Base-by-base conservation (phyloP, 148 eudicot species). In the Camellia japonica region DNA sequence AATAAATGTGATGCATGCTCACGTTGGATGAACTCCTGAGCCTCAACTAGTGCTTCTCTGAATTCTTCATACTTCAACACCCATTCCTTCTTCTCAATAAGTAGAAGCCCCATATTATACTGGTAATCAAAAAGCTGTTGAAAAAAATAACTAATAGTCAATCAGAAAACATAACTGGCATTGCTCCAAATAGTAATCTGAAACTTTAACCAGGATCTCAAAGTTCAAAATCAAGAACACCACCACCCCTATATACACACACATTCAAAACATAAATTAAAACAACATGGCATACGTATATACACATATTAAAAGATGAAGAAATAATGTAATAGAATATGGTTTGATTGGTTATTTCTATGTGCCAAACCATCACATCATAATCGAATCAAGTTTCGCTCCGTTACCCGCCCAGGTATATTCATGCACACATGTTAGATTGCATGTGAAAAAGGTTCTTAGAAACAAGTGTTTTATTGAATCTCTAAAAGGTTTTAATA, bases 71-170 rank as follows among this genome's bases (percentile, higher is more conserved):
- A 76, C 68, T 87, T 90, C 43, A 84, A 79, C 75, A 62, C 81
- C 88, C 92, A 87, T 77, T 89, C 82, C 55, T 92, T 82, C 76
- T 91, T 97, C 86, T 97, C 95, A 41, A 97, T 85, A 74, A 97
- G 87, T 16, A 97, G 86, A 73, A 94, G 86, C 16, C 98, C 99
- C 99, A 97, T 94, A 83, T 83, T 90, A 87, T 94, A 78, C 72
- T 97, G 99, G 75, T 94, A 92, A 80, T 94, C 98, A 72, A 83
- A 85, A 55, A 97, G 94, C 99, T 94, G 87, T 71, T 71, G 58
- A 65, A 68, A n/a, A 20, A 46, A 11, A 0, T 55, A 38, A 51
- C 16, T 79, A 52, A 76, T 3, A 78, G 55, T 77, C 65, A 74
- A 43, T 38, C 38, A 55, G 38, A 68, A 52, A 69, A 62, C 20